Evolutionary conservation across 306 rosid genomes (phyloP).

Genomic region (Ammopiptanthus mongolicus): DNA sequence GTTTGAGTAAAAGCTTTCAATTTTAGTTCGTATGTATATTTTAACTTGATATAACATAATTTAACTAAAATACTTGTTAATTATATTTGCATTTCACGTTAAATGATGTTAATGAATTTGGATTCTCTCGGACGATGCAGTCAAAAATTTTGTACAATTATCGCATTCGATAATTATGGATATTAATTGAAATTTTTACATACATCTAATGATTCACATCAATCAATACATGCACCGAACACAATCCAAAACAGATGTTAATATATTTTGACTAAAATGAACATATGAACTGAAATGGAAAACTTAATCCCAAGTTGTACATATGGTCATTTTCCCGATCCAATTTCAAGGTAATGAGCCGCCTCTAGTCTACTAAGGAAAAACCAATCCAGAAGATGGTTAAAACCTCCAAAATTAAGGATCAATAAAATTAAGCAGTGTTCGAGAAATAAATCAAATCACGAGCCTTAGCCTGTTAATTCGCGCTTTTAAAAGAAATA

Average conservation of each 20-base stretch:
- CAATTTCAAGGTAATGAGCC: background rate
- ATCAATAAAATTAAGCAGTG: background rate
- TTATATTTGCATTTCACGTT: background rate
- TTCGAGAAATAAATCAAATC: background rate
- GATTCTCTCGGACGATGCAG: too few relatives aligned
- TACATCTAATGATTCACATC: too few relatives aligned
- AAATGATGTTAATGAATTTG: background rate
- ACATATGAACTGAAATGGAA: background rate
- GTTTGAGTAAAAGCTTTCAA: background rate
- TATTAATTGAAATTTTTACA: too few relatives aligned
- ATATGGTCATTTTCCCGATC: background rate
- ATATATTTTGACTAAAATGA: background rate
- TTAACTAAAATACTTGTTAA: background rate
- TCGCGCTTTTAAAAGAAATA: too few relatives aligned
- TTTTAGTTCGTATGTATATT: background rate
- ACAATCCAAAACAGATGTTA: too few relatives aligned
- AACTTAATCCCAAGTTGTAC: background rate
- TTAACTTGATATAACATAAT: background rate
- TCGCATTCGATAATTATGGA: too few relatives aligned
- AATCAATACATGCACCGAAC: too few relatives aligned
- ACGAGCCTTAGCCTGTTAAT: too few relatives aligned
- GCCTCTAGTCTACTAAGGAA: background rate
- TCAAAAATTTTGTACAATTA: too few relatives aligned
- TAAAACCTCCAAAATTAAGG: background rate
- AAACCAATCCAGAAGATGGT: background rate